Evolutionary conservation across 2,329 filamentous ascomycete genomes (phyloP).

Genomic region (Cercospora brassicicola): DNA sequence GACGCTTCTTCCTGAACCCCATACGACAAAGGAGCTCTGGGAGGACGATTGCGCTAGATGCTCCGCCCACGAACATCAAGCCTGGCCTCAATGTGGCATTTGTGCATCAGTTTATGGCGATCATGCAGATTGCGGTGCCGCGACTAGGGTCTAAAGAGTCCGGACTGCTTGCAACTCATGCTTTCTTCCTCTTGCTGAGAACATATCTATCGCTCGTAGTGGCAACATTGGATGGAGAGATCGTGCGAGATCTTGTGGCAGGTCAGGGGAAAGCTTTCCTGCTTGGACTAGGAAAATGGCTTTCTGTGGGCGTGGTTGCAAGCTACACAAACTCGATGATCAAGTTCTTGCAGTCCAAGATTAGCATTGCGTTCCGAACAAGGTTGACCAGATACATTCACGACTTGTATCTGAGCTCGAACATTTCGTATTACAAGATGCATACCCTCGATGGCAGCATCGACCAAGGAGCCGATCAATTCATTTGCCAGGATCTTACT

Average conservation of each 20-base stretch:
- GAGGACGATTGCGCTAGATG: slow-evolving; percentile 50
- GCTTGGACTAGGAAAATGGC: slow-evolving; percentile 91
- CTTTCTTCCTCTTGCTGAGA: slow-evolving; percentile 81
- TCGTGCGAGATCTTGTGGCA: slow-evolving; percentile 92
- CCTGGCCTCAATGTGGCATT: slow-evolving; percentile 94
- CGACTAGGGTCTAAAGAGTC: slow-evolving; percentile 95
- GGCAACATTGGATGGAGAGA: slow-evolving; percentile 88
- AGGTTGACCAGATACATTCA: slow-evolving; percentile 94
- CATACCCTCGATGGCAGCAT: slow-evolving; percentile 90
- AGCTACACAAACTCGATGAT: slow-evolving; percentile 99
- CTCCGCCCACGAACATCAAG: slow-evolving; percentile 86
- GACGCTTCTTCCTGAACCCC: slow-evolving; percentile 87
- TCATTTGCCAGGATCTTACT: slow-evolving; percentile 94
- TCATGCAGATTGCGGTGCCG: slow-evolving; percentile 97
- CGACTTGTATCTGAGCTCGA: slow-evolving; percentile 91
- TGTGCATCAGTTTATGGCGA: slow-evolving; percentile 89
- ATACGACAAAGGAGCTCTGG: slow-evolving; percentile 70
- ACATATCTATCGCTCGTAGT: slow-evolving; percentile 94
- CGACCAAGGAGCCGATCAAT: slow-evolving; percentile 89
- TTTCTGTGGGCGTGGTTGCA: slow-evolving; percentile 85
- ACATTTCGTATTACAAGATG: slow-evolving; percentile 94
- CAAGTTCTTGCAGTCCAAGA: slow-evolving; percentile 96
- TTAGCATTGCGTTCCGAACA: slow-evolving; percentile 96
- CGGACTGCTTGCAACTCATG: slow-evolving; percentile 82
- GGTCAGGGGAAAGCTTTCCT: slow-evolving; percentile 87